Evolutionary conservation across 306 rosid species (phyloP).

Genomic region (Acacia crassicarpa): DNA sequence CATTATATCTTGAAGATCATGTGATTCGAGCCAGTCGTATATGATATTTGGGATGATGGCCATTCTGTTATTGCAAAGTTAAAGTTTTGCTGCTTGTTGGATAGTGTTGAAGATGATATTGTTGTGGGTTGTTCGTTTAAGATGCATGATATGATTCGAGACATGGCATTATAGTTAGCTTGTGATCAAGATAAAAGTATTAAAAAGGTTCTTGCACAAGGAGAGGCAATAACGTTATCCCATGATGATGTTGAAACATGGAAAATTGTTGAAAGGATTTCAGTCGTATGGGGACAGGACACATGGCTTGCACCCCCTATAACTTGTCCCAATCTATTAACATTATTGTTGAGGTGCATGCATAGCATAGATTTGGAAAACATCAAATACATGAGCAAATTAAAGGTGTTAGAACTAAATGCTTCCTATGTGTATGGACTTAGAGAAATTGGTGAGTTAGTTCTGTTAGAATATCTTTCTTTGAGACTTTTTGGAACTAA

Average conservation of each 20-base stretch:
- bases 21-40: neutral
- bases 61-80: neutral
- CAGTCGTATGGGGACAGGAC: accelerated
- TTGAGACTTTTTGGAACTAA: accelerated
- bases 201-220: neutral
- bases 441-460: neutral
- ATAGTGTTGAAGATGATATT: neutral
- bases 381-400: neutral
- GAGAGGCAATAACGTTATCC: neutral
- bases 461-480: neutral
- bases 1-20: neutral
- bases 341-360: neutral
- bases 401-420: neutral
- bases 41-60: neutral
- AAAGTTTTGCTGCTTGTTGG: neutral
- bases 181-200: neutral
- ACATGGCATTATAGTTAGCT: neutral
- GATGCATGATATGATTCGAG: constrained; percentile 4
- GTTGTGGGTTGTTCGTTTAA: neutral
- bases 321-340: neutral
- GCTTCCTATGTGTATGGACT: neutral
- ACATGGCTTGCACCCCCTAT: neutral
- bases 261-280: neutral
- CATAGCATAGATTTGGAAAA: neutral
- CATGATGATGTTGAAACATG: neutral